Percentiles rank a stretch among this genome's conserved stretches.
phyloP scores from a whole-genome alignment of 1,284 basidiomycete genomes.

The Apiotrichum akiyoshidainum region DNA sequence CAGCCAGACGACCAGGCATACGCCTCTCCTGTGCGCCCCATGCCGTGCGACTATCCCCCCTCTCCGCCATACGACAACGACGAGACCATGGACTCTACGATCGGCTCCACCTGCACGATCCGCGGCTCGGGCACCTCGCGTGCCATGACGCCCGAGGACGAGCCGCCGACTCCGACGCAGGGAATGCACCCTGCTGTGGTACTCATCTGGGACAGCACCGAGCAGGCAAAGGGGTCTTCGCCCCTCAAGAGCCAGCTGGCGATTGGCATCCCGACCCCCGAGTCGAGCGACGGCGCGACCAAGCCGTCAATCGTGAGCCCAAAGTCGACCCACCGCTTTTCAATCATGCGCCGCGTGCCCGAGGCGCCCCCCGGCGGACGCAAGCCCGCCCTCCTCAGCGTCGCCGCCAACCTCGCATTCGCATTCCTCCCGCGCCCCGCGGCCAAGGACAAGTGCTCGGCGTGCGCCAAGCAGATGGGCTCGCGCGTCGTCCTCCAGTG shows the following conservation, averaged over 20 bases:
- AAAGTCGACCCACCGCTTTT: slow-evolving; percentile 2
- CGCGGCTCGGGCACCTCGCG: background rate
- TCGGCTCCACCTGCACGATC: background rate
- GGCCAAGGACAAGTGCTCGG: slow-evolving; percentile 5
- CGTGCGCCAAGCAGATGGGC: slow-evolving; percentile 6
- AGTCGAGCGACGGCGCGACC: background rate
- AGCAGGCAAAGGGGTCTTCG: no score
- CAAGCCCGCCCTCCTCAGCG: background rate
- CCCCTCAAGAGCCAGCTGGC: no score
- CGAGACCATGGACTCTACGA: background rate
- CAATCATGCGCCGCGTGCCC: background rate
- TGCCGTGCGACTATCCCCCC: slow-evolving; percentile 5
- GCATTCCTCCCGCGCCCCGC: slow-evolving; percentile 2
- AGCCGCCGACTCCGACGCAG: background rate
- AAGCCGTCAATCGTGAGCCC: background rate
- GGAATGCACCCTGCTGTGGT: no score
- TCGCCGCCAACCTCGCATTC: slow-evolving; percentile 6
- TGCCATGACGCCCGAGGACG: background rate
- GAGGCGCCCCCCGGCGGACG: no score
- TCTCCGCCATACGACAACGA: slow-evolving; percentile 2
- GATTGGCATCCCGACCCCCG: no score
- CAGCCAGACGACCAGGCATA: background rate
- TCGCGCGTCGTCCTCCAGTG: slow-evolving; percentile 10
- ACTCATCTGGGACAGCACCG: no score
- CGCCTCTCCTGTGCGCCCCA: background rate